These are phyloP conservation scores for Puccinia coronata DNA, from an alignment of 1,284 basidiomycete genomes.

Conservation along the genomic window DNA sequence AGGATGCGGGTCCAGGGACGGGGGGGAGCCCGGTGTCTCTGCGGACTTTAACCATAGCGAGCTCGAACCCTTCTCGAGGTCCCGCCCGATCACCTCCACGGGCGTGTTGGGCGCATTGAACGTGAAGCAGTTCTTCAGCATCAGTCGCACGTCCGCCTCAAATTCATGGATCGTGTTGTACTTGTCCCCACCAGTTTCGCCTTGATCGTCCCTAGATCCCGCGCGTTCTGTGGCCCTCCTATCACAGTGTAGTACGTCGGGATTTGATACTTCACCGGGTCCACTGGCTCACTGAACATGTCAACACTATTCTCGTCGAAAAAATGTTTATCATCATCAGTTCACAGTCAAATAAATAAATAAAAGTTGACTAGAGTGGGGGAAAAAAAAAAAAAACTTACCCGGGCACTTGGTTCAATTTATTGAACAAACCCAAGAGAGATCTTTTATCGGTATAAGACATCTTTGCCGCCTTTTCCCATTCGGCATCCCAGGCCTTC, in stretches of 20 bases:
- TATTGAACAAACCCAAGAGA: slow-evolving; percentile 28
- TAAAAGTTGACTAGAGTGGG: slow-evolving; percentile 46
- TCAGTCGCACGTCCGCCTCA: slow-evolving; percentile 77
- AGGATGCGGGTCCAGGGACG: background rate
- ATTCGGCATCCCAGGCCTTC: slow-evolving; percentile 76
- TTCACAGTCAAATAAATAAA: slow-evolving; percentile 53
- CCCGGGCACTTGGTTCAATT: slow-evolving; percentile 57
- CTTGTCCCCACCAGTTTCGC: slow-evolving; percentile 77
- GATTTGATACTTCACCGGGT: slow-evolving; percentile 72
- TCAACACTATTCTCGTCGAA: background rate
- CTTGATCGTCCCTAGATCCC: slow-evolving; percentile 81
- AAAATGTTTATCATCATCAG: slow-evolving; percentile 54
- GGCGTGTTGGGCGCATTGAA: slow-evolving; percentile 82
- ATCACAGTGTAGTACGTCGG: slow-evolving; percentile 82
- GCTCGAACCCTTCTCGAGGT: slow-evolving; percentile 59
- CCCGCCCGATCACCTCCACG: slow-evolving; percentile 64
- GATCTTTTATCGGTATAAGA: slow-evolving; percentile 44
- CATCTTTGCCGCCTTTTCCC: slow-evolving; percentile 72
- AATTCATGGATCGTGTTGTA: slow-evolving; percentile 76
- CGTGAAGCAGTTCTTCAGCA: slow-evolving; percentile 78
- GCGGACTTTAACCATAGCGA: slow-evolving; percentile 51
- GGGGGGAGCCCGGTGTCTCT: slow-evolving; percentile 23
- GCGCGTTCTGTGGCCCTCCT: slow-evolving; percentile 72
- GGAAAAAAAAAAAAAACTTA: slow-evolving; percentile 21
- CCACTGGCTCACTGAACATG: slow-evolving; percentile 55